Evolutionary conservation across 2,329 filamentous ascomycete species (phyloP).

Genomic region (Xylaria sp.): DNA sequence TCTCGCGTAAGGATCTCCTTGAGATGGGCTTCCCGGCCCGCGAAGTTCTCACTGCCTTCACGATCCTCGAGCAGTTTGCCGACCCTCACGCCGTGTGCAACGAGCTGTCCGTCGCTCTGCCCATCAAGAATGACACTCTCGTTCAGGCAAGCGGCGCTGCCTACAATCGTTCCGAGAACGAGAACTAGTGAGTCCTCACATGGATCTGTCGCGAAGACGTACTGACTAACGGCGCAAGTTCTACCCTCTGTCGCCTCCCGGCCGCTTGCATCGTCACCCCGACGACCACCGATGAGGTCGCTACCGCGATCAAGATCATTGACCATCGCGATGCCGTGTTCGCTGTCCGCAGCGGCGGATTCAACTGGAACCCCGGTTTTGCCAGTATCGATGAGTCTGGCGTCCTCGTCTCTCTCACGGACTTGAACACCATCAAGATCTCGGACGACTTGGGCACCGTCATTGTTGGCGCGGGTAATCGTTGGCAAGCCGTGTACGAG

Average conservation of each 20-base stretch:
- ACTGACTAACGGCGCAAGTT: slow-evolving; percentile 8
- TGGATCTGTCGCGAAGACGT: neutral
- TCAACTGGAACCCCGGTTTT: slow-evolving; percentile 18
- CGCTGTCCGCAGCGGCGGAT: slow-evolving; percentile 18
- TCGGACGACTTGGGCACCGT: neutral
- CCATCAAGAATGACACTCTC: slow-evolving; percentile 14
- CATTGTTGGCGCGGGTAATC: neutral
- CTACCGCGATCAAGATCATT: slow-evolving; percentile 8
- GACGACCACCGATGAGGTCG: slow-evolving; percentile 11
- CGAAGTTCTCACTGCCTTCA: too few relatives aligned
- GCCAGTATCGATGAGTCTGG: slow-evolving; percentile 18
- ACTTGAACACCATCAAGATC: neutral
- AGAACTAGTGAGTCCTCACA: slow-evolving; percentile 19
- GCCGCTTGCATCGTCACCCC: slow-evolving; percentile 15
- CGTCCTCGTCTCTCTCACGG: neutral
- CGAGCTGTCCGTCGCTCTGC: slow-evolving; percentile 10
- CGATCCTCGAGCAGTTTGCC: neutral
- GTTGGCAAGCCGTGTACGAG: neutral
- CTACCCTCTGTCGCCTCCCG: slow-evolving; percentile 17
- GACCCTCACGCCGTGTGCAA: slow-evolving; percentile 18
- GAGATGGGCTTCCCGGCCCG: too few relatives aligned
- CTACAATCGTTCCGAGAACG: slow-evolving; percentile 18
- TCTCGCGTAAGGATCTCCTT: too few relatives aligned
- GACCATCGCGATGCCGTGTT: slow-evolving; percentile 10
- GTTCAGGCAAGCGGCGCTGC: slow-evolving; percentile 13